A percentile compares a stretch with the other conserved stretches of the same genome.
Conservation (phyloP, 163 green algal species). For the Smithsoniella earleae region DNA sequence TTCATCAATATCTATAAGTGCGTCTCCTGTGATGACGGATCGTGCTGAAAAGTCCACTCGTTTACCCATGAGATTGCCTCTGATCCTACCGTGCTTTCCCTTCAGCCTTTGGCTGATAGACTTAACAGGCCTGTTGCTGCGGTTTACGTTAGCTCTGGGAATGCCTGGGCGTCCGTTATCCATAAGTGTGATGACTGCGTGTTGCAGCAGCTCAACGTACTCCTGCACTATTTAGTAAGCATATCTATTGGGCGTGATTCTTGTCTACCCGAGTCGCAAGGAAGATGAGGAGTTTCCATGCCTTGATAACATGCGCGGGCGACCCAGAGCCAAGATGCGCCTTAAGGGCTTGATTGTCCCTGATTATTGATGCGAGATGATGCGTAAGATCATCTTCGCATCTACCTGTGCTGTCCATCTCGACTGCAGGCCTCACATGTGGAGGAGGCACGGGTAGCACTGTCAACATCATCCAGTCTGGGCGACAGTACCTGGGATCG, state of each 20-base stretch:
- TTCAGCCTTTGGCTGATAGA: slow-evolving; percentile 92
- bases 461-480: slow-evolving; percentile 92
- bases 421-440: slow-evolving; percentile 51
- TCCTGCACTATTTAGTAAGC: slow-evolving; percentile 39
- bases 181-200: slow-evolving; percentile 81
- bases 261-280: background rate
- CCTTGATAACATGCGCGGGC: slow-evolving; percentile 16
- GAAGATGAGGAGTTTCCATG: too few relatives aligned
- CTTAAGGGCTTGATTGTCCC: slow-evolving; percentile 79
- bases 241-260: background rate
- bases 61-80: slow-evolving; percentile 99
- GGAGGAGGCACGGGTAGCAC: slow-evolving; percentile 89
- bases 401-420: slow-evolving; percentile 37
- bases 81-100: slow-evolving; percentile 83
- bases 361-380: slow-evolving; percentile 93
- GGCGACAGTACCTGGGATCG: slow-evolving; percentile 63
- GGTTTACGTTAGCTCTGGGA: slow-evolving; percentile 44
- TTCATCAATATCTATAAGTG: slow-evolving; percentile 96
- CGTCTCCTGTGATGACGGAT: slow-evolving; percentile 94
- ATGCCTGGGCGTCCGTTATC: slow-evolving; percentile 93
- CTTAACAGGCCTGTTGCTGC: slow-evolving; percentile 78
- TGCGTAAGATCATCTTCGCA: slow-evolving; percentile 97
- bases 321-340: slow-evolving; percentile 43
- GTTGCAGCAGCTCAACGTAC: slow-evolving; percentile 63
- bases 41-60: slow-evolving; percentile 96